These are phyloP conservation scores for Flaveria robusta DNA, from an alignment of 129 eudicot species.

Conservation along the genomic window DNA sequence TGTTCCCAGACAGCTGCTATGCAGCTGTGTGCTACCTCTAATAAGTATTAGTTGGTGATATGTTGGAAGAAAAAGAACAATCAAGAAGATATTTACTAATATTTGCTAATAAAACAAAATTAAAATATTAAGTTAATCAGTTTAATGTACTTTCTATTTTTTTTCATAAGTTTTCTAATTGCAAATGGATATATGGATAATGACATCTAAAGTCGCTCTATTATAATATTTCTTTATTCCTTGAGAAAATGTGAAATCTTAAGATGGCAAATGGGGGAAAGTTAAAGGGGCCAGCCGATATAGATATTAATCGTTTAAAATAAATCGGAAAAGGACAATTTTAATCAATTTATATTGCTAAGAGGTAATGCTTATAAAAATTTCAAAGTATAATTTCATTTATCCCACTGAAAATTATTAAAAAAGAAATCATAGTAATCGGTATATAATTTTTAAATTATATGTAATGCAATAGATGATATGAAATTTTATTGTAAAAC, in stretches of 20 bases:
- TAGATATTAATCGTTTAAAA: background rate
- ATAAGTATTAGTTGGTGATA: slow-evolving; percentile 17
- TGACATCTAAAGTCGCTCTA: background rate
- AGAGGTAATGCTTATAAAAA: no score
- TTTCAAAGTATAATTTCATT: no score
- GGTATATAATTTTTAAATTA: no score
- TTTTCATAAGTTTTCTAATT: background rate
- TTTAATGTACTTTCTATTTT: no score
- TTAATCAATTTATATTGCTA: no score
- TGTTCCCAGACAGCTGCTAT: slow-evolving; percentile 19
- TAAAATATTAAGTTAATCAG: background rate
- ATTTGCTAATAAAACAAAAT: background rate
- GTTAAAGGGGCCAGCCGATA: background rate
- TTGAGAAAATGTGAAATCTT: background rate
- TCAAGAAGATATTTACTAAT: background rate
- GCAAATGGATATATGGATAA: slow-evolving; percentile 19
- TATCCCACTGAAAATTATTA: no score
- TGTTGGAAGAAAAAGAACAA: slow-evolving; percentile 14
- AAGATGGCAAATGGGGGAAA: background rate
- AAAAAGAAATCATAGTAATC: no score
- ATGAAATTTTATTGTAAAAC: no score
- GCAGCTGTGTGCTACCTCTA: slow-evolving; percentile 13
- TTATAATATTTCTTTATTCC: background rate
- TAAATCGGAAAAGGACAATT: background rate
- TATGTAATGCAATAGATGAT: no score